A percentile compares a stretch with the other conserved stretches of the same genome.
Conservation (phyloP, 352 stramenopile genomes). For the Pythium apleroticum region DNA sequence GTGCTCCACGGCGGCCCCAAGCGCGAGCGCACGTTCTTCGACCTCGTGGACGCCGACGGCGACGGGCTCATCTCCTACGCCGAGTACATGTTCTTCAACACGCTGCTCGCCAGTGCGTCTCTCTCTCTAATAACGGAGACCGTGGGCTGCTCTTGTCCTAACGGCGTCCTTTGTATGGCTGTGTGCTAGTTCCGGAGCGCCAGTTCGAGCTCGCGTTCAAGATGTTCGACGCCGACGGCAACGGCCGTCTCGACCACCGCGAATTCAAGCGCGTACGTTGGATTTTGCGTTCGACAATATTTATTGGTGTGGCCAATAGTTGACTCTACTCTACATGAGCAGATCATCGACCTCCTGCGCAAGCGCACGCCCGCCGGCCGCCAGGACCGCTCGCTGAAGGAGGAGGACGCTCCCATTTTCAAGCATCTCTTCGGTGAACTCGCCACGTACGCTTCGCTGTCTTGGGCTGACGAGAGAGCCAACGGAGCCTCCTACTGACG, state of each 20-base stretch:
- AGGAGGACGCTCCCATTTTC: conserved; percentile 79
- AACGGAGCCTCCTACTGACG: no score
- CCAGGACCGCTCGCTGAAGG: conserved; percentile 75
- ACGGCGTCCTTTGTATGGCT: neutral
- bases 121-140: neutral
- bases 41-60: conserved; percentile 82
- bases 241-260: conserved; percentile 74
- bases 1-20: conserved; percentile 60
- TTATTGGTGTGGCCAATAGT: neutral
- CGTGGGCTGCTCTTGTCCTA: neutral
- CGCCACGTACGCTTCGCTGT: conserved; percentile 38
- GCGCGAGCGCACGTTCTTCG: conserved; percentile 75
- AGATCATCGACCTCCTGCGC: conserved; percentile 88
- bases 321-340: neutral
- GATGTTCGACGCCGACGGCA: conserved; percentile 87
- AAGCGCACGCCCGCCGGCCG: conserved; percentile 72
- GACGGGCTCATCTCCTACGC: conserved; percentile 87
- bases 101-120: conserved; percentile 75
- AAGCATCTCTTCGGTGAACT: conserved; percentile 86
- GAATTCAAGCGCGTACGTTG: conserved; percentile 80
- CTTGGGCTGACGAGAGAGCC: no score
- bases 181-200: conserved; percentile 61
- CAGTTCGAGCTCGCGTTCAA: conserved; percentile 90
- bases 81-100: conserved; percentile 91
- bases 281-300: neutral